Base-by-base conservation (phyloP, 352 stramenopile genomes). In the Pythium chondricola region DNA sequence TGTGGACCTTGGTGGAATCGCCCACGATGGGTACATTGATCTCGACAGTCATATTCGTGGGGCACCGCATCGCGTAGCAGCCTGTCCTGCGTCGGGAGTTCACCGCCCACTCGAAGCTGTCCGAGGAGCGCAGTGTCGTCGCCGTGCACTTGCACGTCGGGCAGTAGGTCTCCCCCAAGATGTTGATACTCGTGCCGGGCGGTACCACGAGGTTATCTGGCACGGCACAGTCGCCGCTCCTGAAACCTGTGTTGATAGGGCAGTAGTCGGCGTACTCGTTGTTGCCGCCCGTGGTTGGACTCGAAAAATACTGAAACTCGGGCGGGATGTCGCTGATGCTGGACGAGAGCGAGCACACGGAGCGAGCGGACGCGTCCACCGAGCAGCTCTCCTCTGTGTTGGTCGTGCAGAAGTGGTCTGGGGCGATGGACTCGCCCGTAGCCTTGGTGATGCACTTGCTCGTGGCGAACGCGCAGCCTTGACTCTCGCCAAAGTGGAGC, bases 181-280 rank as follows among this genome's bases (percentile, higher is more conserved):
- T 83, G 48, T 91, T 93, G 58, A 86, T 69, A 7, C 41, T 67
- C 14, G 76, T 85, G 18, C 63, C 63, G 0, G 52, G 38, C 1
- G 78, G 67, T 7, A 57, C 48, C 0, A 68, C 52, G 13, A 93
- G 65, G 39, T 93, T 93, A 30, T 35, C 50, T 7, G 63, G 49
- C 33, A 74, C 63, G n/a, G 63, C 60, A 54, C 82, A 93, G 53
- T 93, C 79, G 32, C 79, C 79, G 20, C 65, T 65, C 8, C 61
- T 54, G 48, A 79, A 90, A 33, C 77, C 82, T 27, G 77, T 69
- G 36, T 89, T 88, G 38, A 91, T 72, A 4, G 82, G 82, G 36
- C 79, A 93, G 45, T 69, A 93, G 53, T 93, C 79, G 0, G 79
- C 72, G 33, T 78, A 91, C 14, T 81, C 66, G 44, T 83, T 76